phyloP scores from a whole-genome alignment of 495 filamentous ascomycete species.

The Penicillium coprophilum region DNA sequence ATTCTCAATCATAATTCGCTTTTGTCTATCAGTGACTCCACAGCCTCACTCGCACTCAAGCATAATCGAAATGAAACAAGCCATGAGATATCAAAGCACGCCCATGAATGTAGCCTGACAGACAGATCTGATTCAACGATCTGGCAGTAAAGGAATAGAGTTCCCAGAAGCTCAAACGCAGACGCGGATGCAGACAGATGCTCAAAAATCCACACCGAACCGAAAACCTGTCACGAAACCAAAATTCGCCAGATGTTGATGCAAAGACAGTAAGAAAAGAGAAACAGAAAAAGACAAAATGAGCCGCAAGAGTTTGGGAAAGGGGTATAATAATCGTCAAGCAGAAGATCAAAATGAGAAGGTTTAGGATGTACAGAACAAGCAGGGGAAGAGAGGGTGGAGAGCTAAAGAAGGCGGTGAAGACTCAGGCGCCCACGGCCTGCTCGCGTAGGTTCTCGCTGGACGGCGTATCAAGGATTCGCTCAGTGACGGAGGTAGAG shows the following conservation, averaged over 20 bases:
- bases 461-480: conserved; percentile 22
- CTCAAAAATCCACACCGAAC: conserved; percentile 7
- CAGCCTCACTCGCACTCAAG: not conserved
- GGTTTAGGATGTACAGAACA: conserved; percentile 25
- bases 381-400: not conserved
- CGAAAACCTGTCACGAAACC: conserved; percentile 10
- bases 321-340: conserved; percentile 35
- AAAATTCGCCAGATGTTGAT: conserved; percentile 12
- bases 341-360: conserved; percentile 22
- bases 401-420: not conserved
- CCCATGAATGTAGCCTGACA: not conserved
- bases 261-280: conserved; percentile 16
- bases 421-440: conserved; percentile 31
- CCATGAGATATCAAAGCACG: not conserved
- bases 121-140: not conserved
- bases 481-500: conserved; percentile 23
- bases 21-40: conserved; percentile 13
- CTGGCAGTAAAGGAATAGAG: not conserved
- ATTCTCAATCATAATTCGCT: conserved; percentile 15
- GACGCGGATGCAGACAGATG: conserved; percentile 3
- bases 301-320: conserved; percentile 9
- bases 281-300: conserved; percentile 6
- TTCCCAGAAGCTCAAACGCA: not conserved
- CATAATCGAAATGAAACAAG: not conserved
- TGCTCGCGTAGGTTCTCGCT: conserved; percentile 33